Percentiles rank a stretch among this genome's conserved stretches.
phyloP scores from a whole-genome alignment of 2,329 filamentous ascomycete genomes.

The Colletotrichum horii region DNA sequence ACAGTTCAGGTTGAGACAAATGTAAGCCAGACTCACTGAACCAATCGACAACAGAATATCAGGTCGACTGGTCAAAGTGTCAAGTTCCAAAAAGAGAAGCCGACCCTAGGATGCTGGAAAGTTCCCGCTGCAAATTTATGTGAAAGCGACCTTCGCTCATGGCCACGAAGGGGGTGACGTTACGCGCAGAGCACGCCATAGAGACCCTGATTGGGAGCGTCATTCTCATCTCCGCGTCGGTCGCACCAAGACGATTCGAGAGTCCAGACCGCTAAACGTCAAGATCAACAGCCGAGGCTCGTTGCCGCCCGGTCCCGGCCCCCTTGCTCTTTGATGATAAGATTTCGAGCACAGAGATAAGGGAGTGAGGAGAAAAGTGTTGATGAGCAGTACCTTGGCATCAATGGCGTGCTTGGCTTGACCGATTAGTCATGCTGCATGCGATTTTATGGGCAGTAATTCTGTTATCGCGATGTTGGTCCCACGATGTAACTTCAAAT shows the following conservation, averaged over 20 bases:
- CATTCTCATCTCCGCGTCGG: background rate
- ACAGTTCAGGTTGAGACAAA: background rate
- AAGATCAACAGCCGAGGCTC: background rate
- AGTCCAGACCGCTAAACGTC: background rate
- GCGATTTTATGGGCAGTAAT: background rate
- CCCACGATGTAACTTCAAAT: background rate
- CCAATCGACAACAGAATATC: background rate
- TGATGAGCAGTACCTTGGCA: constrained; percentile 8
- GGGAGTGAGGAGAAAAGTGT: background rate
- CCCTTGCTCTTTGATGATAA: background rate
- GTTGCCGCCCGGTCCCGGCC: background rate
- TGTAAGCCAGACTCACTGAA: background rate
- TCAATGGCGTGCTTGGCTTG: constrained; percentile 6
- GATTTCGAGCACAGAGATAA: background rate
- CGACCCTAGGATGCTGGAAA: background rate
- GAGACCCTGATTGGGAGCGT: background rate
- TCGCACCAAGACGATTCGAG: background rate
- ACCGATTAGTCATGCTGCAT: background rate
- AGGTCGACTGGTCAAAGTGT: background rate
- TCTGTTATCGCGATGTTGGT: background rate
- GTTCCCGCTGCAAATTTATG: background rate
- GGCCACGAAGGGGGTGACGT: background rate
- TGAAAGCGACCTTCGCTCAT: background rate
- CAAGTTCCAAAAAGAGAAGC: background rate
- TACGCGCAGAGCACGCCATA: constrained; percentile 14